These are phyloP conservation scores for Helenozyma baotianmanensis DNA, from an alignment of 805 yeast genomes.

Conservation along the genomic window DNA sequence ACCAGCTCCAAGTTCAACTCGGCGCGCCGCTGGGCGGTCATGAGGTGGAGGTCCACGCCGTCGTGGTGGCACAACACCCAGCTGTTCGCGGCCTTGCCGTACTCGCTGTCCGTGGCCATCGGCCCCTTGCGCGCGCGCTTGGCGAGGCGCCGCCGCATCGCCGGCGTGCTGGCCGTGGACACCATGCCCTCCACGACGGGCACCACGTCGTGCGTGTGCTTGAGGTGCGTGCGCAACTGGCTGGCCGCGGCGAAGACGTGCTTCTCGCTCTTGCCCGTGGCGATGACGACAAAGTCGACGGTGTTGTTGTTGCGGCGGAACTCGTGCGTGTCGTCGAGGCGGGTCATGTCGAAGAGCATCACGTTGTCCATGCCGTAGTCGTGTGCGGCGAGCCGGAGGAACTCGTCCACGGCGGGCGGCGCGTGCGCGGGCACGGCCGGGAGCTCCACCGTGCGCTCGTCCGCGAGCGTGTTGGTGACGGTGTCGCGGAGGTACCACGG, in stretches of 20 bases:
- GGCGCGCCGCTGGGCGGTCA: slow-evolving; percentile 65
- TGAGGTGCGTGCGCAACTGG: slow-evolving; percentile 54
- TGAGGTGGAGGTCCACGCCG: slow-evolving; percentile 63
- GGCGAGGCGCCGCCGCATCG: slow-evolving; percentile 35
- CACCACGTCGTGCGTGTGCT: slow-evolving; percentile 34
- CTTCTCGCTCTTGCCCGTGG: slow-evolving; percentile 71
- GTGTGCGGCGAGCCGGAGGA: slow-evolving; percentile 45
- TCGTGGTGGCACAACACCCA: slow-evolving; percentile 85
- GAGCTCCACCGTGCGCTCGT: slow-evolving; percentile 21
- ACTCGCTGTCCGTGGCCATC: slow-evolving; percentile 50
- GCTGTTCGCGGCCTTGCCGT: slow-evolving; percentile 56
- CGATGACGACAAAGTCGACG: slow-evolving; percentile 45
- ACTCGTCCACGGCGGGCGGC: slow-evolving; percentile 47
- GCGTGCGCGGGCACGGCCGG: slow-evolving; percentile 59
- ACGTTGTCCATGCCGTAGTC: slow-evolving; percentile 67
- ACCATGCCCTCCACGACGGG: slow-evolving; percentile 71
- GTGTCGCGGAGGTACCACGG: slow-evolving; percentile 65
- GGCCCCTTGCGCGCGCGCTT: slow-evolving; percentile 53
- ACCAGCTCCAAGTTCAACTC: slow-evolving; percentile 68
- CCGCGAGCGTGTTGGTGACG: slow-evolving; percentile 27
- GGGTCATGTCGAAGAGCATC: slow-evolving; percentile 57
- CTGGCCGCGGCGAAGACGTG: slow-evolving; percentile 71
- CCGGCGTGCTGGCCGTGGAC: slow-evolving; percentile 47
- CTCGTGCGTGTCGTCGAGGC: slow-evolving; percentile 27
- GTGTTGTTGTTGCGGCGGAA: slow-evolving; percentile 24